Evolutionary conservation across 805 yeast genomes (phyloP).

Genomic region (Candida quercuum): DNA sequence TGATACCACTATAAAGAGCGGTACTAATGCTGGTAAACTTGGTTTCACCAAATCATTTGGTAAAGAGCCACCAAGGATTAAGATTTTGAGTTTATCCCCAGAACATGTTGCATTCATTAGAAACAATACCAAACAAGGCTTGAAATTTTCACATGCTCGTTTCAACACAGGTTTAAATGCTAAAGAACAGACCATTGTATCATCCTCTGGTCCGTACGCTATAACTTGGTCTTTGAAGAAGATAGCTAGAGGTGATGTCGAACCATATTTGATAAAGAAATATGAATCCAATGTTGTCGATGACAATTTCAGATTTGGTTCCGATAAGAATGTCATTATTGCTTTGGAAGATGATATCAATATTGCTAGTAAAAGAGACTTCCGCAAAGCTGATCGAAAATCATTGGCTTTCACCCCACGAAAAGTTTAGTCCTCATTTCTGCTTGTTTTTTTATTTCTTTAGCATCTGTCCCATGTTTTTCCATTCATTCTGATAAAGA

Average conservation of each 20-base stretch:
- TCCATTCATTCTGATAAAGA: too few species aligned
- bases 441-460: background rate
- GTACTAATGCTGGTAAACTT: constrained; percentile 49
- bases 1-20: constrained; percentile 59
- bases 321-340: constrained; percentile 63
- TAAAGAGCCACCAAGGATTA: constrained; percentile 65
- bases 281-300: constrained; percentile 61
- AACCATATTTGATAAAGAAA: constrained; percentile 58
- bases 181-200: constrained; percentile 65
- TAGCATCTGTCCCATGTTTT: background rate
- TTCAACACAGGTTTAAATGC: constrained; percentile 68
- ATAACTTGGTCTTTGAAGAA: constrained; percentile 73
- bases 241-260: constrained; percentile 45
- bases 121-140: constrained; percentile 39
- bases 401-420: constrained; percentile 29
- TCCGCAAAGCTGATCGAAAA: constrained; percentile 51
- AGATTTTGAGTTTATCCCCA: constrained; percentile 60
- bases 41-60: constrained; percentile 68
- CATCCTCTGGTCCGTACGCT: constrained; percentile 79
- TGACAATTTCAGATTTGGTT: constrained; percentile 73
- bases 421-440: constrained; percentile 2
- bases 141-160: constrained; percentile 65
- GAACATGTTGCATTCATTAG: constrained; percentile 63
- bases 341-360: constrained; percentile 76
- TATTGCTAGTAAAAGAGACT: constrained; percentile 54